Evolutionary conservation across 192 early-diverging fungal species (phyloP), one percentile per base, ranked within the genome.

Genomic region (Obelidium mucronatum): DNA sequence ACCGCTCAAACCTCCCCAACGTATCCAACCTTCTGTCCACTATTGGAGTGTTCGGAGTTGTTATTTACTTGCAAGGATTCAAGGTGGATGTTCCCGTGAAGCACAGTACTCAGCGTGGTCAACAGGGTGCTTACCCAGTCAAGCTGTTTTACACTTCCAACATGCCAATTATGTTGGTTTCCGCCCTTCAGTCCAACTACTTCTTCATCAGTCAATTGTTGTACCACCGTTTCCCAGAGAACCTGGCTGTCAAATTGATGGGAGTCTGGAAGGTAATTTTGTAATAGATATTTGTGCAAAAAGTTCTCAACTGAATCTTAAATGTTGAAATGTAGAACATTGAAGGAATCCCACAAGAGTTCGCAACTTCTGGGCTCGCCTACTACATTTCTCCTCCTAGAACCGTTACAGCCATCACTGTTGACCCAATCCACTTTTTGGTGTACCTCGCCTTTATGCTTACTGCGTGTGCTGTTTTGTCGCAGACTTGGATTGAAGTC

Each of bases 91-190:
- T 99, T 67, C 97, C 98, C 40, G 93, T 99, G 83, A 98, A 97
- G 84, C 98, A 97, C 31, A 94, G 92, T 72, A 86, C 91, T 53
- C 90, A 93, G 85, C 95, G 97, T 84, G 98, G 98, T 54, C 98
- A 99, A 83, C 94, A 94, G 78, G 96, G 97, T 33, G 90, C 95
- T 71, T 99, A 97, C 88, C 98, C 98, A 63, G 90, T 99, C 91
- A 99, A 99, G 91, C 87, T 99, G 53, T 98, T 99, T 86, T 99
- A 99, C 90, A 99, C 98, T 40, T 98, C 96, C 77, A 99, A 98
- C 89, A 99, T 99, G 98, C 95, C 98, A 60, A 98, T 99, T 80
- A 98, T 99, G 98, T 92, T 98, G 69, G 97, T 98, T 85, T 98
- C 96, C 36, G 96, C 98, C 48, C 86, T 99, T 72, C 93, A 95